These are phyloP conservation scores for Kwoniella sp. DNA, from an alignment of 768 basidiomycete species.

Conservation along the genomic window DNA sequence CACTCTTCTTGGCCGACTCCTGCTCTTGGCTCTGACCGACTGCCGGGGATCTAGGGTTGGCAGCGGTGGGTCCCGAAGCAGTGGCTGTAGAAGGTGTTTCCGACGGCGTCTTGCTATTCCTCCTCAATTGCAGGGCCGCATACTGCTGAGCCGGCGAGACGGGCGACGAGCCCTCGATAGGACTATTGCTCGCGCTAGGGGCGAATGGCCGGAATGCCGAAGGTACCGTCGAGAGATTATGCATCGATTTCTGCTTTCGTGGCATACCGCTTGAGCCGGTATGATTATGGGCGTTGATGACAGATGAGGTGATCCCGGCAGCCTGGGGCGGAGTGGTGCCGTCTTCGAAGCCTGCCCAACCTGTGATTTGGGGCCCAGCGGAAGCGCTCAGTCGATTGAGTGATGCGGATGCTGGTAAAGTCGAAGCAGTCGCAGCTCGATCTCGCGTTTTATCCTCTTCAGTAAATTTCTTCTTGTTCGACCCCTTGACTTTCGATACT, in stretches of 20 bases:
- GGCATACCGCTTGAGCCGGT: constrained; percentile 4
- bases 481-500: constrained; percentile 71
- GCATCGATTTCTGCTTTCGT: constrained; percentile 18
- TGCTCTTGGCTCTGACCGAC: background rate
- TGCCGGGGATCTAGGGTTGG: background rate
- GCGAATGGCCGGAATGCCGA: constrained; percentile 18
- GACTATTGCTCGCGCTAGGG: background rate
- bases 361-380: constrained; percentile 11
- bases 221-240: constrained; percentile 11
- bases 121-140: background rate
- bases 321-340: constrained; percentile 12
- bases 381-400: background rate
- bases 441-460: background rate
- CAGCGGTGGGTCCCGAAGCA: background rate
- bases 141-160: background rate
- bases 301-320: background rate
- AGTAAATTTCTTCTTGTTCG: constrained; percentile 28
- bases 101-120: background rate
- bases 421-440: constrained; percentile 7
- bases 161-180: background rate
- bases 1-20: background rate
- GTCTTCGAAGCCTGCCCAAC: constrained; percentile 22
- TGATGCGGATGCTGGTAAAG: constrained; percentile 9
- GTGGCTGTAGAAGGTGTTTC: background rate
- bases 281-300: background rate